Percentiles rank a stretch among this genome's conserved stretches.
Evolutionary conservation across 352 stramenopile genomes (phyloP).

Genomic region (Aphanomyces stellatus): DNA sequence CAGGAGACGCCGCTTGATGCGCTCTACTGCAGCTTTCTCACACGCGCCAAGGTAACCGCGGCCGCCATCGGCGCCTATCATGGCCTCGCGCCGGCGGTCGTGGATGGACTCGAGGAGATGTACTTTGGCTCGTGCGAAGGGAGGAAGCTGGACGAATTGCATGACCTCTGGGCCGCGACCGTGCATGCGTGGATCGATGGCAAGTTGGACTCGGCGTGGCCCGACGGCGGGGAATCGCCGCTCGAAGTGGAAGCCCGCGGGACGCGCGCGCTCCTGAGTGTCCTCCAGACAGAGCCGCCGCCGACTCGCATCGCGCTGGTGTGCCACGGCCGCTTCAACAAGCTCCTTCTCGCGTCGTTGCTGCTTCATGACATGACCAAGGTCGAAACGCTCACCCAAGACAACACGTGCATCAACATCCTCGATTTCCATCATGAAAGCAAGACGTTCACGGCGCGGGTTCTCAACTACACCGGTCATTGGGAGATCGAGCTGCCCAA

Average conservation of each 20-base stretch:
- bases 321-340: conserved; percentile 79
- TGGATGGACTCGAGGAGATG: conserved; percentile 45
- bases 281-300: conserved; percentile 65
- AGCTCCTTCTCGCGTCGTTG: conserved; percentile 49
- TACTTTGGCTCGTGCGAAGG: conserved; percentile 69
- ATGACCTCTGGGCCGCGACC: conserved; percentile 34
- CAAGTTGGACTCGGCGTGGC: conserved; percentile 42
- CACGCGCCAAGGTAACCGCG: conserved; percentile 37
- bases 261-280: conserved; percentile 46
- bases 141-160: conserved; percentile 39
- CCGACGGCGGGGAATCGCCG: conserved; percentile 54
- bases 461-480: conserved; percentile 37
- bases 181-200: conserved; percentile 48
- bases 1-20: conserved; percentile 45
- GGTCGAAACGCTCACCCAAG: conserved; percentile 60
- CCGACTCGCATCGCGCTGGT: conserved; percentile 76
- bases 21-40: conserved; percentile 56
- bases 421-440: conserved; percentile 62
- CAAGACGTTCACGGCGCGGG: conserved; percentile 37
- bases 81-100: background rate
- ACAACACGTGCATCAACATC: conserved; percentile 83
- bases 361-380: conserved; percentile 11
- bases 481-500: background rate
- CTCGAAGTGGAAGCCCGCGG: conserved; percentile 55
- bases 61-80: background rate